Percentiles rank a stretch among this genome's conserved stretches.
These are phyloP conservation scores for Alternaria burnsii DNA, from an alignment of 2,329 filamentous ascomycete genomes.

Conservation along the genomic window DNA sequence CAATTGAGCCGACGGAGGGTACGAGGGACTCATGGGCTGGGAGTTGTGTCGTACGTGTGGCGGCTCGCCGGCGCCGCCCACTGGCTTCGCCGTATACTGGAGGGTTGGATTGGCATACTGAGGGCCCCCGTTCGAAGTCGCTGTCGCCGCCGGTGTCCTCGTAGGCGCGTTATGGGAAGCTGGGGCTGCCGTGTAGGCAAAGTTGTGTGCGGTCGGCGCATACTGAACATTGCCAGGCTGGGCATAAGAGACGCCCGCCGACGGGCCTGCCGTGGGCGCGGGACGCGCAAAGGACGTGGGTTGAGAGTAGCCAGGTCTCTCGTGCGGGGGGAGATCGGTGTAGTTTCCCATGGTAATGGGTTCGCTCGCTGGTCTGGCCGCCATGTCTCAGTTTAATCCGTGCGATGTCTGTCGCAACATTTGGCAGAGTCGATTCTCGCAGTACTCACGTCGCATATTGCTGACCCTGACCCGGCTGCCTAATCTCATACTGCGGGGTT, in stretches of 20 bases:
- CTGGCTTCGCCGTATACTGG: conserved; percentile 55
- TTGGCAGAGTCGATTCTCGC: neutral
- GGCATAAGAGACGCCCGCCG: conserved; percentile 32
- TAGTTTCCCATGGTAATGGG: conserved; percentile 57
- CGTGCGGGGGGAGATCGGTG: conserved; percentile 54
- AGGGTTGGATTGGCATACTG: conserved; percentile 55
- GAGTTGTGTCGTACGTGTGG: conserved; percentile 38
- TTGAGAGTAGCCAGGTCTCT: conserved; percentile 51
- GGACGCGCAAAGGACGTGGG: conserved; percentile 18
- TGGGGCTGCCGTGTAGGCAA: conserved; percentile 38
- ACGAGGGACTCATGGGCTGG: conserved; percentile 33
- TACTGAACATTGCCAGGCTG: conserved; percentile 43
- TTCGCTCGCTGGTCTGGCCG: conserved; percentile 39
- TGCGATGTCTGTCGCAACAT: conserved; percentile 8
- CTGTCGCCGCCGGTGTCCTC: conserved; percentile 27
- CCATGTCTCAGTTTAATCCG: conserved; percentile 43
- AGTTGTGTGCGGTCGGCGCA: conserved; percentile 38
- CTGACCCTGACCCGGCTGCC: conserved; percentile 45
- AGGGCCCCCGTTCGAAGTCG: conserved; percentile 28
- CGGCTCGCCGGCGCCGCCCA: conserved; percentile 32
- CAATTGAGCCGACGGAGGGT: conserved; percentile 20
- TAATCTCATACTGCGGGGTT: conserved; percentile 52
- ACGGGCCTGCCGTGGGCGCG: conserved; percentile 22
- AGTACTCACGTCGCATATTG: conserved; percentile 47
- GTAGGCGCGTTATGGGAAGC: conserved; percentile 32